Evolutionary conservation across 2,329 filamentous ascomycete species (phyloP), one percentile per base, ranked within the genome.

Genomic region (Sporothrix globosa): DNA sequence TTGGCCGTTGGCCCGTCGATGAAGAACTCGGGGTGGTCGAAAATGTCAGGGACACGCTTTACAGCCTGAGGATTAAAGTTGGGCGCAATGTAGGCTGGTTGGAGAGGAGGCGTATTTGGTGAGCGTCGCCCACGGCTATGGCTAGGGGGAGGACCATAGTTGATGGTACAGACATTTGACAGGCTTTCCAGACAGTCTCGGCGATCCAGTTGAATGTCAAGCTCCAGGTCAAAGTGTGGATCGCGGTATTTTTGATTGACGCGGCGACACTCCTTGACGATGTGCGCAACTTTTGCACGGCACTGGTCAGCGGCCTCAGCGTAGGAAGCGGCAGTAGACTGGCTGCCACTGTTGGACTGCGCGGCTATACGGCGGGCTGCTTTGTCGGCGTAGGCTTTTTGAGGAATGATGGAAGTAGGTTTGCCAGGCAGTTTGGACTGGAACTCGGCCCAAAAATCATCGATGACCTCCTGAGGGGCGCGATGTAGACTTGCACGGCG

Each of bases 201-300:
- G 6, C 77, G 79, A n/a, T 81, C 80, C 50, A 82, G 82, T 80
- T 92, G 91, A 73, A 93, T 83, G 77, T 94, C 92, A 50, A 87
- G 82, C 77, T 96, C 92, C 67, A 97, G 88, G 77, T 97, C 91
- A 77, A 97, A 97, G 78, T 96, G 89, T n/a, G 90, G 87, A 77
- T 96, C 92, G 19, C 90, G 87, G 77, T 96, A 97, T 79, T 93
- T 95, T 76, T 93, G 90, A 79, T 97, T 97, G 70, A 93, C 83
- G 10, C 91, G 86, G 27, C 88, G 84, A 77, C 92, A 96, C 76
- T 89, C 87, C 70, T 83, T 82, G 65, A 87, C 83, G 71, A 90
- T 89, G 77, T 87, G 86, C 34, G 82, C 83, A 3, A 85, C 91
- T 80, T 85, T 91, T 70, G 85, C 86, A 69, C 83, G 84, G 79